These are phyloP conservation scores for Trypanosomatidae sp. DNA, from an alignment of 208 protist genomes.

Conservation along the genomic window DNA sequence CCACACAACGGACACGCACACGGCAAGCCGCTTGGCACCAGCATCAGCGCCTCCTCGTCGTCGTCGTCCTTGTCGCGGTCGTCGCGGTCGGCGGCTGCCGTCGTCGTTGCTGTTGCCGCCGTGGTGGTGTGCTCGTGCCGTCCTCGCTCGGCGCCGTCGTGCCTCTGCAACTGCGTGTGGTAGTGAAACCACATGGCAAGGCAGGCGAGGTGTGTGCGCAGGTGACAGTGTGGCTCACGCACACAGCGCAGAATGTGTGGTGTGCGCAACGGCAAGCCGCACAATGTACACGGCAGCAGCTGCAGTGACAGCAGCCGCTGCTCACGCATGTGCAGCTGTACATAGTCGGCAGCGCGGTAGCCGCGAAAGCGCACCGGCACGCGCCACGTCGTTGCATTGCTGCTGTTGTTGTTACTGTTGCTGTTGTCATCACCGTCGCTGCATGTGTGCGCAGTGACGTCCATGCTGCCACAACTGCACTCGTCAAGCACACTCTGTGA, in stretches of 20 bases:
- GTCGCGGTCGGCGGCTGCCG: background rate
- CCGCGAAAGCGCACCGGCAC: constrained; percentile 13
- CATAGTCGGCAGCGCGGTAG: constrained; percentile 33
- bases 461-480: constrained; percentile 1
- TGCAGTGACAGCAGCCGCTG: constrained; percentile 15
- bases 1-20: constrained; percentile 59
- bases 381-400: background rate
- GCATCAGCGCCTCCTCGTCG: constrained; percentile 3
- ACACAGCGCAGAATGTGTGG: constrained; percentile 48
- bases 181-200: constrained; percentile 65
- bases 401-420: background rate
- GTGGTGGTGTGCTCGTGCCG: background rate
- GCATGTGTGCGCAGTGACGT: background rate
- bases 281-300: constrained; percentile 53
- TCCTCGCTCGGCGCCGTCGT: background rate
- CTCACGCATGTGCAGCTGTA: constrained; percentile 25
- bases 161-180: background rate
- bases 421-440: background rate
- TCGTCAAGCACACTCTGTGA: constrained; percentile 17
- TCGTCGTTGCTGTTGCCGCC: background rate
- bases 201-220: constrained; percentile 49
- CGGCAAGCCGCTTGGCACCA: constrained; percentile 9
- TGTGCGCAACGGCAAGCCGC: constrained; percentile 37
- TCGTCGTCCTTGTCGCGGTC: background rate
- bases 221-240: constrained; percentile 43